These are phyloP conservation scores for Tephrocybe sp. DNA, from an alignment of 768 basidiomycete genomes.

Conservation along the genomic window DNA sequence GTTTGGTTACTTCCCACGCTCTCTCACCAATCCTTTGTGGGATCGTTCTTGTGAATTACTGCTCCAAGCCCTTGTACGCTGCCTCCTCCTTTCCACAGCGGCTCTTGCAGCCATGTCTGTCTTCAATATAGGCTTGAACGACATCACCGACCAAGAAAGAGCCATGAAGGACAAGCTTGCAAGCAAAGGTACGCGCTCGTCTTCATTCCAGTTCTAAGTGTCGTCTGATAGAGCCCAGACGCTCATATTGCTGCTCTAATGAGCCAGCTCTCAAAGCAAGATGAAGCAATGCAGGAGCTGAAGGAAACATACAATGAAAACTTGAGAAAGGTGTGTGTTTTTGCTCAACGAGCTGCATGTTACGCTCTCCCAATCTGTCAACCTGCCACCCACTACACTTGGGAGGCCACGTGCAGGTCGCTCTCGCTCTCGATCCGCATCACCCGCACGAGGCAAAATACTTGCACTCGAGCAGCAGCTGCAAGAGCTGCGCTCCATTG, in stretches of 20 bases:
- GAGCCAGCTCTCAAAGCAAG: slow-evolving; percentile 39
- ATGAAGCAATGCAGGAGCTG: slow-evolving; percentile 41
- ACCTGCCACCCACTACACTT: slow-evolving; percentile 28
- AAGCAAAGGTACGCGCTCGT: slow-evolving; percentile 42
- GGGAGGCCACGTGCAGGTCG: slow-evolving; percentile 35
- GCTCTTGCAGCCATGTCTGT: slow-evolving; percentile 38
- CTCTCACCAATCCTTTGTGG: no score
- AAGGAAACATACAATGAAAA: slow-evolving; percentile 41
- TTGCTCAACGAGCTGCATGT: slow-evolving; percentile 41
- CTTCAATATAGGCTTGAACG: slow-evolving; percentile 44
- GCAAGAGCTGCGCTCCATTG: slow-evolving; percentile 39
- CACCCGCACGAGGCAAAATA: slow-evolving; percentile 40
- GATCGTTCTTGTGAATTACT: background rate
- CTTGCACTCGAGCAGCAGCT: slow-evolving; percentile 56
- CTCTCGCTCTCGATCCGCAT: slow-evolving; percentile 58
- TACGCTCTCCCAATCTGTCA: slow-evolving; percentile 32
- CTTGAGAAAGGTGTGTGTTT: slow-evolving; percentile 39
- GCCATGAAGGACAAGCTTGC: slow-evolving; percentile 45
- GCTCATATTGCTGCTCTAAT: slow-evolving; percentile 47
- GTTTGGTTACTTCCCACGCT: slow-evolving; percentile 3
- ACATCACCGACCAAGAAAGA: slow-evolving; percentile 46
- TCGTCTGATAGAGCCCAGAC: slow-evolving; percentile 30
- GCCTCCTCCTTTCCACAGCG: background rate
- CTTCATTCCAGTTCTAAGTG: background rate
- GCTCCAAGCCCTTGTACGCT: background rate